Base-by-base conservation (phyloP, 2,329 filamentous ascomycete genomes). In the Fusarium piperis region DNA sequence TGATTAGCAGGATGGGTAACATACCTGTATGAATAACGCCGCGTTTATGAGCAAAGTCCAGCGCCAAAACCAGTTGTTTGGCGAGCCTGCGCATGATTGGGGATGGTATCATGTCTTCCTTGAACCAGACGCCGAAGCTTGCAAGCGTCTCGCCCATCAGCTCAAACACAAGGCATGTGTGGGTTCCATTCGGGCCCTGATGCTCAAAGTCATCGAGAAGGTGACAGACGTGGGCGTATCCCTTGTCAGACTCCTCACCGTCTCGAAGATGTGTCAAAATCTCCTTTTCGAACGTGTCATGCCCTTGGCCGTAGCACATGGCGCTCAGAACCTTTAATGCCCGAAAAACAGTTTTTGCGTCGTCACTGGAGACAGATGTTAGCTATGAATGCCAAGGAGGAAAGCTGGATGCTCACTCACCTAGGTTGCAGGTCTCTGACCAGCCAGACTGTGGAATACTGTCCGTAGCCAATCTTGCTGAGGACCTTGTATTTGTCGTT, bases 161-260 rank as follows among this genome's bases (percentile, higher is more conserved):
- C 23, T 80, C 72, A 41, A 77, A 76, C 3, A 81, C 74, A 8
- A 78, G 68, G 41, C 77, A 80, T 2, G 76, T 61, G 57, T 80
- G 80, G 1, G 58, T 65, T 3, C 79, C 78, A 16, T 81, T 79
- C 3, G 79, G 78, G 7, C 79, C 78, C 0, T 61, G 20, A 39
- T 78, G 74, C 18, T 74, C 62, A 32, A 81, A 81, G 9, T 76
- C 63, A 16, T 75, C 72, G 6, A 74, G 1, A 2, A 78, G 39
- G 33, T 68, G 63, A 1, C 70, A 65, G 1, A 78, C 35, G 5
- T 64, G 55, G 2, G 41, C 12, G 11, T 72, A 23, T 23, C 23
- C 23, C 23, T 23, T 23, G 3, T 23, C 23, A 23, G 23, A 23
- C 23, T 23, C 5, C 23, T 23, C 23, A 23, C 23, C 23, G 23